phyloP scores from a whole-genome alignment of 2,329 filamentous ascomycete genomes.

The Botrytis medusae region DNA sequence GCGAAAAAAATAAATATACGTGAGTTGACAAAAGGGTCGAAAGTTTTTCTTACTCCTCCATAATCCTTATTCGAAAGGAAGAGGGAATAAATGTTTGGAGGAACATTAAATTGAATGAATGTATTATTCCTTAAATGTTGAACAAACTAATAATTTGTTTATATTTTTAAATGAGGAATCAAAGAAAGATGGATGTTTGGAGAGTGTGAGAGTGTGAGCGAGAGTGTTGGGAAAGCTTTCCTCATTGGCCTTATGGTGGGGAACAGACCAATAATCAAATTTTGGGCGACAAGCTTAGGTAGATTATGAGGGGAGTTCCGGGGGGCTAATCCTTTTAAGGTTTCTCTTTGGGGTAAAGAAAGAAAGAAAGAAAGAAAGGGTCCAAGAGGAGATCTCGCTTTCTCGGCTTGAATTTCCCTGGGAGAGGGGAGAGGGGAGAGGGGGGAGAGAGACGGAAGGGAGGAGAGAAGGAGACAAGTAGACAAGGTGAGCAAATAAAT shows the following conservation, averaged over 20 bases:
- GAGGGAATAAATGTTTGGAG: neutral
- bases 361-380: neutral
- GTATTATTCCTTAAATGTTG: neutral
- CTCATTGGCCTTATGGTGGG: neutral
- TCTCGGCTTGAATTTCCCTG: neutral
- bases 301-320: neutral
- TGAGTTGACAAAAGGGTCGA: neutral
- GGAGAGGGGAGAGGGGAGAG: neutral
- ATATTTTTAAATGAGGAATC: neutral
- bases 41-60: neutral
- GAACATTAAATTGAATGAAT: neutral
- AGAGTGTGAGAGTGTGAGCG: neutral
- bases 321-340: neutral
- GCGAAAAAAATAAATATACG: neutral
- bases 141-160: neutral
- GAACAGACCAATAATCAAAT: neutral
- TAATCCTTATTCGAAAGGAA: neutral
- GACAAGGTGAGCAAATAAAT: neutral
- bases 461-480: neutral
- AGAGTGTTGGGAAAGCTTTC: slow-evolving; percentile 4
- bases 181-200: neutral
- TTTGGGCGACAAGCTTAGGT: neutral
- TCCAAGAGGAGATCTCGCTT: neutral
- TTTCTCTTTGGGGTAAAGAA: neutral
- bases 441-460: no score